Conservation (phyloP, 805 yeast genomes). For the Trichomonascus vanleenenianus region DNA sequence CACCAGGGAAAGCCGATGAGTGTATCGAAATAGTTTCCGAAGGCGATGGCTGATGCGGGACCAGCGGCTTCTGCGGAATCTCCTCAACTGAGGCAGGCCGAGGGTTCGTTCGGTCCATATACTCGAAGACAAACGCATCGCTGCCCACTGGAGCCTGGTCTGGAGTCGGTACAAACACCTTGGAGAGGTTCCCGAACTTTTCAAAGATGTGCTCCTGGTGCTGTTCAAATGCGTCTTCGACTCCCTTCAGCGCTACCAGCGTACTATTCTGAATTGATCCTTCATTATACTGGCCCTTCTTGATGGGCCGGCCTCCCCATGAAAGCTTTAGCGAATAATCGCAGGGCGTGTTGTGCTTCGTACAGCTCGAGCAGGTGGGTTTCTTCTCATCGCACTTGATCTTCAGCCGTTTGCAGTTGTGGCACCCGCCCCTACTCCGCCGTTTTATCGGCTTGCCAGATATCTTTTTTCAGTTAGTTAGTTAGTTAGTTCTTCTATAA, state of each 20-base stretch:
- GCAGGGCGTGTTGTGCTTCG: constrained; percentile 39
- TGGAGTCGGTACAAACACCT: constrained; percentile 15
- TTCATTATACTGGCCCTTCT: constrained; percentile 27
- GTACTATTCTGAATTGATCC: not conserved
- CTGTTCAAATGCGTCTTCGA: too few relatives aligned
- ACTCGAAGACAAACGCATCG: constrained; percentile 11
- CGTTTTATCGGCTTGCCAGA: constrained; percentile 14
- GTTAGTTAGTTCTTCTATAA: not conserved
- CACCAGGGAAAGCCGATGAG: too few relatives aligned
- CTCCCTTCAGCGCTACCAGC: too few relatives aligned
- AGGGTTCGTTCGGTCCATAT: not conserved
- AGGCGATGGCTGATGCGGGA: not conserved
- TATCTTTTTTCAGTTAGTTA: constrained; percentile 1
- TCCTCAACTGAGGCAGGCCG: not conserved
- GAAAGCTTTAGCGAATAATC: constrained; percentile 56
- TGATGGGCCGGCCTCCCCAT: constrained; percentile 75
- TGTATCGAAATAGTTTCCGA: too few relatives aligned
- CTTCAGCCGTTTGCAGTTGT: constrained; percentile 20
- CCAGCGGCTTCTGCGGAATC: too few relatives aligned
- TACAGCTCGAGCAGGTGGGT: constrained; percentile 55
- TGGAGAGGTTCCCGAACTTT: too few relatives aligned
- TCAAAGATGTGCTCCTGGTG: too few relatives aligned
- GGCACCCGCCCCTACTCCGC: constrained; percentile 23
- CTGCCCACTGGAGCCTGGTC: constrained; percentile 15
- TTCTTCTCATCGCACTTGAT: constrained; percentile 52